A percentile compares a stretch with the other conserved stretches of the same genome.
These are phyloP conservation scores for Globisporangium barbulae DNA, from an alignment of 352 stramenopile species.

Conservation along the genomic window DNA sequence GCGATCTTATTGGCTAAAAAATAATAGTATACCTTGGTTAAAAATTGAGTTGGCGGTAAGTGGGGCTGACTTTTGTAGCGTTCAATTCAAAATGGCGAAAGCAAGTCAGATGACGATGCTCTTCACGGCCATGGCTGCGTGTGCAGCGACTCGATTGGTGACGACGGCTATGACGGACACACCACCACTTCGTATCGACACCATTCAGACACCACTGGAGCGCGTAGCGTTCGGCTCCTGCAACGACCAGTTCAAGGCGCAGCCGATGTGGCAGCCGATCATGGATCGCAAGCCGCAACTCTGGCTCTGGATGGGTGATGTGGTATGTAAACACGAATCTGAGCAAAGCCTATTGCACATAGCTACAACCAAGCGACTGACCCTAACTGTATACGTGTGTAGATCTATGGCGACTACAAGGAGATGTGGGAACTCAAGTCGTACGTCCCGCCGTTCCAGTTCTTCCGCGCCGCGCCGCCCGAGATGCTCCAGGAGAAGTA, in stretches of 20 bases:
- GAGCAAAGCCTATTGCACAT: not conserved
- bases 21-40: not conserved
- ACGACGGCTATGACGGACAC: not conserved
- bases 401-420: constrained; percentile 78
- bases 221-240: constrained; percentile 78
- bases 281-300: constrained; percentile 51
- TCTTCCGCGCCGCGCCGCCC: constrained; percentile 48
- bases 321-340: constrained; percentile 27
- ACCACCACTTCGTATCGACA: not conserved
- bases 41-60: not conserved
- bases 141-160: not conserved
- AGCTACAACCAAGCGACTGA: not conserved
- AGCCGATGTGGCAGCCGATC: constrained; percentile 71
- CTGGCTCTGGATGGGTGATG: constrained; percentile 86
- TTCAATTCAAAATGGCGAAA: not conserved
- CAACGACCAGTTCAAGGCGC: constrained; percentile 78
- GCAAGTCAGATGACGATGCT: not conserved
- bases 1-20: constrained; percentile 32
- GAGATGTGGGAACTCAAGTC: constrained; percentile 42
- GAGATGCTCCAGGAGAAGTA: constrained; percentile 56
- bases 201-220: constrained; percentile 37
- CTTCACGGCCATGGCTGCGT: not conserved
- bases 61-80: not conserved
- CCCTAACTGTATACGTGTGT: not conserved
- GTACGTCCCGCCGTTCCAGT: constrained; percentile 37